A percentile compares a stretch with the other conserved stretches of the same genome.
Conservation (phyloP, 208 protist genomes). For the Leishmania amazonensis region DNA sequence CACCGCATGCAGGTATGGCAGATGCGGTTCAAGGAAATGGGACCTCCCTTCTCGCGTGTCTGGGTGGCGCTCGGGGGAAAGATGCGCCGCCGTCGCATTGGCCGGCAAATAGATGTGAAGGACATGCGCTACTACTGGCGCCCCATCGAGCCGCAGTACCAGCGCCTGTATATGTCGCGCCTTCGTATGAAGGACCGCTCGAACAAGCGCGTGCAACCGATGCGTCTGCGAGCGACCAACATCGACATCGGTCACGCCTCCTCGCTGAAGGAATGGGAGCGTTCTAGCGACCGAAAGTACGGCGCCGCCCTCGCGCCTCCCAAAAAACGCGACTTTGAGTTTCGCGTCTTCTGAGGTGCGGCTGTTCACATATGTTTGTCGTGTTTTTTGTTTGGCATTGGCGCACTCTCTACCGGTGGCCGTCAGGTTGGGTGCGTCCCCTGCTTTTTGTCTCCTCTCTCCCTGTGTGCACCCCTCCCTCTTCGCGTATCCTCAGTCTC, state of each 20-base stretch:
- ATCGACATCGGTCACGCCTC: slow-evolving; percentile 62
- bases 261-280: slow-evolving; percentile 74
- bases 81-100: slow-evolving; percentile 90
- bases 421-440: background rate
- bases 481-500: background rate
- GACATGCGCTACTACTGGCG: slow-evolving; percentile 91
- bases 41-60: slow-evolving; percentile 76
- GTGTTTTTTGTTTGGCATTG: background rate
- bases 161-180: slow-evolving; percentile 90
- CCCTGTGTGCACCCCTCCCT: background rate
- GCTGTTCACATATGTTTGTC: background rate
- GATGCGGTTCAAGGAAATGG: slow-evolving; percentile 92
- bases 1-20: slow-evolving; percentile 89
- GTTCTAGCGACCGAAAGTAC: slow-evolving; percentile 79
- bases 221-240: slow-evolving; percentile 80
- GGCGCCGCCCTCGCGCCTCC: slow-evolving; percentile 70
- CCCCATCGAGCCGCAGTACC: slow-evolving; percentile 90
- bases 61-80: slow-evolving; percentile 91
- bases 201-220: slow-evolving; percentile 55
- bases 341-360: slow-evolving; percentile 78
- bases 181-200: slow-evolving; percentile 70
- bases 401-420: background rate
- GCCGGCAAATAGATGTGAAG: slow-evolving; percentile 88
- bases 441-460: background rate
- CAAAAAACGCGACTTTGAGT: slow-evolving; percentile 81